A percentile compares a stretch with the other conserved stretches of the same genome.
Conservation (phyloP, 495 filamentous ascomycete species). For the Penicillium lagena region DNA sequence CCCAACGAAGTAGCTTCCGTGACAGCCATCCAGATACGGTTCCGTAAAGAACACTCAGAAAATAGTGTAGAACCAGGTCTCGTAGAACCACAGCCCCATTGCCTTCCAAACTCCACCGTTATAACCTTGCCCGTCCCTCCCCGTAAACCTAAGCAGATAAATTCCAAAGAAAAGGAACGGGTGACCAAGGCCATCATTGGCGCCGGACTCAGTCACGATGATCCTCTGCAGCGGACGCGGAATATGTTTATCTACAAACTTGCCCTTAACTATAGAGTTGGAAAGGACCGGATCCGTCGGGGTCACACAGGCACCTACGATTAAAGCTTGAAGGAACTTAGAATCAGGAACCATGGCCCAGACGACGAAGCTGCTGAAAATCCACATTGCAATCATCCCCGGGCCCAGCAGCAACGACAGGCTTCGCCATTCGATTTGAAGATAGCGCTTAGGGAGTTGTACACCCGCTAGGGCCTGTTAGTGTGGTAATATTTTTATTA, state of each 20-base stretch:
- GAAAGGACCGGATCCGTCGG: slow-evolving; percentile 89
- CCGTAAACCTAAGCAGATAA: slow-evolving; percentile 73
- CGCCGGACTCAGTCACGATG: slow-evolving; percentile 84
- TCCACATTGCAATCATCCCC: slow-evolving; percentile 88
- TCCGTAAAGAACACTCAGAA: slow-evolving; percentile 76
- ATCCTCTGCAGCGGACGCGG: slow-evolving; percentile 76
- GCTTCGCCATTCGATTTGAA: slow-evolving; percentile 73
- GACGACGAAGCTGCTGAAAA: slow-evolving; percentile 67
- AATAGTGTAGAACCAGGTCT: slow-evolving; percentile 83
- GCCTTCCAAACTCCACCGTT: slow-evolving; percentile 57
- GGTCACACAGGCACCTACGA: slow-evolving; percentile 77
- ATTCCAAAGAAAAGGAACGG: slow-evolving; percentile 83
- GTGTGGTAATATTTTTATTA: too few relatives aligned
- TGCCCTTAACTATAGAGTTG: slow-evolving; percentile 88
- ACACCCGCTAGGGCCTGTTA: slow-evolving; percentile 86
- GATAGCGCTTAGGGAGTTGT: slow-evolving; percentile 80
- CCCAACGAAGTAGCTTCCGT: slow-evolving; percentile 76
- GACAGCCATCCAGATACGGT: slow-evolving; percentile 71
- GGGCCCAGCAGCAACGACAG: slow-evolving; percentile 74
- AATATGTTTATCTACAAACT: slow-evolving; percentile 89
- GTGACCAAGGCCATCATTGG: slow-evolving; percentile 88
- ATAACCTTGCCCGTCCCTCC: slow-evolving; percentile 48
- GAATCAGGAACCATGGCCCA: slow-evolving; percentile 74
- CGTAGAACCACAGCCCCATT: slow-evolving; percentile 77
- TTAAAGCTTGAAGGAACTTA: slow-evolving; percentile 69